Base-by-base conservation (phyloP, 2,329 filamentous ascomycete species). In the Sporothrix brunneoviolacea region DNA sequence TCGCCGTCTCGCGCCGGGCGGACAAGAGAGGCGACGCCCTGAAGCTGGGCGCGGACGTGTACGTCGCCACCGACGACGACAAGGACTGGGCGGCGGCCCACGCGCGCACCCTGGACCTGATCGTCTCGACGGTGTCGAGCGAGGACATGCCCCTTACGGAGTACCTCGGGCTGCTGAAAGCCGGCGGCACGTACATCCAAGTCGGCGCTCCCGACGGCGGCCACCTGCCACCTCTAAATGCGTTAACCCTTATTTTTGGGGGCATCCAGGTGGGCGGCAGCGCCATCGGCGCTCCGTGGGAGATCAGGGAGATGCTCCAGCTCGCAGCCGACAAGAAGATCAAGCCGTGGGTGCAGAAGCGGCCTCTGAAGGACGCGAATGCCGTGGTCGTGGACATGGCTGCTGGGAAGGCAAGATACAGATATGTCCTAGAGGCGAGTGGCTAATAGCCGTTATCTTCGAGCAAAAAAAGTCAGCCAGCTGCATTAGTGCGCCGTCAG, bases 161-260 rank as follows among this genome's bases (percentile, higher is more conserved):
- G 37, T 89, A 88, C 65, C 68, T 89, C 50, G 59, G 67, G 13
- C 70, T 88, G 8, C 69, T 88, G 48, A 79, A 84, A 64, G 72
- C 88, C 40, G 83, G 83, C 24, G 83, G 84, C 16, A 72, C 71
- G 5, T 80, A 85, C 61, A 73, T 88, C 51, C 80, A 86, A 64
- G 73, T 88, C 43, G 84, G 84, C 48, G 55, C 51, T 3, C 84
- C 84, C 0, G 84, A 88, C 59, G 74, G 76, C 35, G 68, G 66
- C 5, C 56, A 68, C 4, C 67, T 69, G 41, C 53, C 53, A 2
- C 5, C 24, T 3, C 70, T 86, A 57, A 72, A 68, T 56, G 77
- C 77, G 7, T 81, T 78, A 58, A 68, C 74, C 3, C 65, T 88
- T 51, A 79, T 86, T 44, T 64, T 62, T 42, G 81, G 80, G 60